Percentiles rank a stretch among this genome's conserved stretches.
phyloP scores from a whole-genome alignment of 441 rosid species.

The Erodium texanum region DNA sequence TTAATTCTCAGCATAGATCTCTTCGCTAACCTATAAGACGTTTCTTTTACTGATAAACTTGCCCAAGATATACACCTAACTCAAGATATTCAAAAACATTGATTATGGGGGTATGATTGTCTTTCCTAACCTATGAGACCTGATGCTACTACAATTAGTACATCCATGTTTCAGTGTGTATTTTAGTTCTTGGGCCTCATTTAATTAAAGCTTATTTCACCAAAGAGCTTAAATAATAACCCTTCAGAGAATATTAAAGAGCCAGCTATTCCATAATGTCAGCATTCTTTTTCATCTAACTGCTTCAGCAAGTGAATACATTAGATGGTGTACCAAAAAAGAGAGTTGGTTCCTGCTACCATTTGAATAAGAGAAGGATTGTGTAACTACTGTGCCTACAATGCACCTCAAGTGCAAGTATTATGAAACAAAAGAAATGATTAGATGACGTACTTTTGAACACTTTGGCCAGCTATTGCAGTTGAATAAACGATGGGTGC shows the following conservation, averaged over 20 bases:
- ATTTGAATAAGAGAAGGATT: no score
- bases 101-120: no score
- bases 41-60: not conserved
- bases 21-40: not conserved
- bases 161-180: no score
- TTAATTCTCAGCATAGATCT: not conserved
- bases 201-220: not conserved
- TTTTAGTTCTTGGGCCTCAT: no score
- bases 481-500: slow-evolving; percentile 93
- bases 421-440: not conserved
- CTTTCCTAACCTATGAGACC: no score
- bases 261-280: not conserved
- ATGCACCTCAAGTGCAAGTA: not conserved
- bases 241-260: not conserved
- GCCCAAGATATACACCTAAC: no score
- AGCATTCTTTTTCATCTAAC: not conserved
- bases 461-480: slow-evolving; percentile 76
- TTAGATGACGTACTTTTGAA: slow-evolving; percentile 52
- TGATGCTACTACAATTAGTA: no score
- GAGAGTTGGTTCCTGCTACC: no score
- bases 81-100: no score
- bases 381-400: no score
- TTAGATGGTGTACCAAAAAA: not conserved
- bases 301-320: not conserved
- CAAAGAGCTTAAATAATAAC: not conserved